Base-by-base conservation (phyloP, 495 filamentous ascomycete species). In the Monascus purpureus region DNA sequence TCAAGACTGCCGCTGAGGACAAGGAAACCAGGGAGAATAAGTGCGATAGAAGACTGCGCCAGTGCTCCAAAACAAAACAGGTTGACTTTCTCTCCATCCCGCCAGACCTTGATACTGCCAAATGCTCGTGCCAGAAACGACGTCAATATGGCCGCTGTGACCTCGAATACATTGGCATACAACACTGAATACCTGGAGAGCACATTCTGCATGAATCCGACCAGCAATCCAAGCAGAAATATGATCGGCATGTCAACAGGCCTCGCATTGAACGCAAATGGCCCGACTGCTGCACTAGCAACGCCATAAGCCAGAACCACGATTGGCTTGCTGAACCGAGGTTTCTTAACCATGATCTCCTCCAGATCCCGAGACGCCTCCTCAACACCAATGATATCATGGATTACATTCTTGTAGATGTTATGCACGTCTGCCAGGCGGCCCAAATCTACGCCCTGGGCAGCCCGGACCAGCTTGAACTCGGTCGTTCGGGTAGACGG, bases 381-480 rank as follows among this genome's bases (percentile, higher is more conserved):
- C 35, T 93, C 85, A 27, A 88, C 79, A 9, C 79, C 74, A 28
- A 92, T 78, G 9, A 77, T 60, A 52, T 93, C 86, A 45, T 94
- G 86, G 8, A 93, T 75, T 14, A 95, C 82, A 36, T 83, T 77
- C 52, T 96, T 96, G 59, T 94, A 96, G 16, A 93, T 75, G 36
- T 85, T 75, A 50, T 95, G 87, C 4, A 76, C 75, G 39, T 93
- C 87, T 4, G 80, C 70, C 12, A 96, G 66, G 26, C 80, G 82
- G 8, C 82, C 83, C 2, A 96, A 67, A 49, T 96, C 80, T 14
- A 96, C 72, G 2, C 82, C 85, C 46, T 87, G 80, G 2, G 60
- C 57, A 13, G 73, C 67, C 14, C 82, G 75, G 13, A 96, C 78
- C 15, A 96, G 72, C 56, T 92, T 88, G 37, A 94, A 81, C 49